These are phyloP conservation scores for Beauveria asiatica DNA, from an alignment of 2,329 filamentous ascomycete species.

Conservation along the genomic window DNA sequence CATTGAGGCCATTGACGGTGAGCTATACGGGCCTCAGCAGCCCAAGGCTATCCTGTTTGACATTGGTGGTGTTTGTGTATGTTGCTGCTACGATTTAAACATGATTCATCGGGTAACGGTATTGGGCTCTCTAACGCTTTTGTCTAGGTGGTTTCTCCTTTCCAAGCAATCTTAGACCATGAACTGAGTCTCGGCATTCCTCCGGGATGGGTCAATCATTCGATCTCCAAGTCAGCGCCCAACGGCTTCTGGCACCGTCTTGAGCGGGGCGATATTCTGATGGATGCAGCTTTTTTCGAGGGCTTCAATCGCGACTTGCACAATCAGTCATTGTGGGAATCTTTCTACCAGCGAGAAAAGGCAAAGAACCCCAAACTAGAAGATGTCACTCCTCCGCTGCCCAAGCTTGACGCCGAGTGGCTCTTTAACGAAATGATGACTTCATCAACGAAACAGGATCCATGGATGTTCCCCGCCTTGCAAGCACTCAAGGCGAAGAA, in stretches of 20 bases:
- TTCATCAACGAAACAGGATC: constrained; percentile 60
- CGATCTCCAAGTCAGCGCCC: constrained; percentile 70
- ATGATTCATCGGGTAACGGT: neutral
- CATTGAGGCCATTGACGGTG: constrained; percentile 21
- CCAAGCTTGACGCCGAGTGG: constrained; percentile 64
- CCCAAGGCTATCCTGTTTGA: constrained; percentile 83
- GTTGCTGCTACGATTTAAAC: constrained; percentile 28
- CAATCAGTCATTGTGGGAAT: constrained; percentile 56
- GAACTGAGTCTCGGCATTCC: constrained; percentile 70
- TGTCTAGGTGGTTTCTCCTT: constrained; percentile 72
- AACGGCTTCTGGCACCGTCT: constrained; percentile 81
- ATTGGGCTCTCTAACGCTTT: neutral
- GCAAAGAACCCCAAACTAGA: constrained; percentile 32
- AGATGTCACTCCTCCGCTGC: constrained; percentile 49
- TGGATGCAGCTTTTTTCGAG: constrained; percentile 67
- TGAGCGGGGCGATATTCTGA: constrained; percentile 71
- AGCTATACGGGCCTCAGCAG: constrained; percentile 36
- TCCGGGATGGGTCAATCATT: constrained; percentile 83
- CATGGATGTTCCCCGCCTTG: constrained; percentile 81
- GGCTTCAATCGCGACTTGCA: constrained; percentile 70
- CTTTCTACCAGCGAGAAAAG: constrained; percentile 46
- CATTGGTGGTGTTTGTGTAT: constrained; percentile 93
- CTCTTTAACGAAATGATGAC: constrained; percentile 93
- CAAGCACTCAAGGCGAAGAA: constrained; percentile 55
- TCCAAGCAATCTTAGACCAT: constrained; percentile 89